Evolutionary conservation across 805 yeast species (phyloP).

Genomic region (Suhomyces pyralidae): DNA sequence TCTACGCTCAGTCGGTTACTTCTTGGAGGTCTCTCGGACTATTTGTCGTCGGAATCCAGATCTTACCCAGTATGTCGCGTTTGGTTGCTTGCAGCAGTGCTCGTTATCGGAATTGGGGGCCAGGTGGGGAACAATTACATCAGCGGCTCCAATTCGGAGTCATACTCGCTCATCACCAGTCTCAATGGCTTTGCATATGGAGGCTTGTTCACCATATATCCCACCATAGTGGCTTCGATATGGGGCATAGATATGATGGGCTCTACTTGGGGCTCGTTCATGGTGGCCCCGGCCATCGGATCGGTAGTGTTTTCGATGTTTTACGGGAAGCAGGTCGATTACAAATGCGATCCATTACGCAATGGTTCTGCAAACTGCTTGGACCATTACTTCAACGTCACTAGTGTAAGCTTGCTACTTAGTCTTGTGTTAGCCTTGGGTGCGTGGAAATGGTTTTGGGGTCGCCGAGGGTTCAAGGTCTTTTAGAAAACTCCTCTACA

Average conservation of each 20-base stretch:
- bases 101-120: slow-evolving; percentile 30
- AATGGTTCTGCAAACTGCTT: slow-evolving; percentile 19
- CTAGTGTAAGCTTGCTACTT: slow-evolving; percentile 21
- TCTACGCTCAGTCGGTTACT: slow-evolving; percentile 70
- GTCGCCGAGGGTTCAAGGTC: slow-evolving; percentile 23
- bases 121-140: slow-evolving; percentile 17
- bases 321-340: slow-evolving; percentile 65
- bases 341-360: slow-evolving; percentile 20
- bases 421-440: slow-evolving; percentile 23
- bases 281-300: slow-evolving; percentile 86
- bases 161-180: slow-evolving; percentile 31
- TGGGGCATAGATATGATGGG: slow-evolving; percentile 92
- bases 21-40: slow-evolving; percentile 70
- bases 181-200: slow-evolving; percentile 76
- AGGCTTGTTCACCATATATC: slow-evolving; percentile 79
- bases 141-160: background rate
- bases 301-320: slow-evolving; percentile 63
- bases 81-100: slow-evolving; percentile 28
- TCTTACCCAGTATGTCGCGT: slow-evolving; percentile 29
- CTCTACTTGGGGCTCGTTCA: slow-evolving; percentile 87
- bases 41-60: slow-evolving; percentile 34
- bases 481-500: slow-evolving; percentile 13
- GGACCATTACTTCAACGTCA: slow-evolving; percentile 24
- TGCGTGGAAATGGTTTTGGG: slow-evolving; percentile 32
- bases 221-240: slow-evolving; percentile 74